Conservation (phyloP, 2,329 filamentous ascomycete species). For the Parafenestella ontariensis region DNA sequence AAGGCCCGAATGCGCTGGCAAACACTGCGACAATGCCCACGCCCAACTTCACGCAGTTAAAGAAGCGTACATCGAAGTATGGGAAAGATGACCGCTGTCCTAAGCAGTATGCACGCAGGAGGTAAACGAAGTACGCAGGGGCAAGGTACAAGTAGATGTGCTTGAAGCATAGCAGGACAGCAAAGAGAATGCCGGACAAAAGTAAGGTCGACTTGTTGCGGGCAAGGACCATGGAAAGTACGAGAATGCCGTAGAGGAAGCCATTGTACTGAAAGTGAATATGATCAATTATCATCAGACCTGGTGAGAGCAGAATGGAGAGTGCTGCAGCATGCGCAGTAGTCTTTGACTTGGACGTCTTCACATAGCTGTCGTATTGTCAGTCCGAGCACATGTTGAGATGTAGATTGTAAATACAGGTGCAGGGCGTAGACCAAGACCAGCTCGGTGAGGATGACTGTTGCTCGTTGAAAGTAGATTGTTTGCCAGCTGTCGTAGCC, state of each 20-base stretch:
- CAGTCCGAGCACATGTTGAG: slow-evolving; percentile 10
- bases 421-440: slow-evolving; percentile 84
- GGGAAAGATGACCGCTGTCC: slow-evolving; percentile 78
- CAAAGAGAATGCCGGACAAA: slow-evolving; percentile 82
- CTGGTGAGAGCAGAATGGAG: slow-evolving; percentile 89
- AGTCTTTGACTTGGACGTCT: slow-evolving; percentile 74
- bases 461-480: slow-evolving; percentile 88
- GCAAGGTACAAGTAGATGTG: slow-evolving; percentile 98
- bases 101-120: slow-evolving; percentile 89
- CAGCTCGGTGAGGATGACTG: slow-evolving; percentile 85
- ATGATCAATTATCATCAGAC: slow-evolving; percentile 95
- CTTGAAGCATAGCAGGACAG: slow-evolving; percentile 87
- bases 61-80: slow-evolving; percentile 68
- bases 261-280: slow-evolving; percentile 99
- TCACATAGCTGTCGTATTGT: slow-evolving; percentile 68
- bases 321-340: slow-evolving; percentile 86
- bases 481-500: slow-evolving; percentile 93
- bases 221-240: slow-evolving; percentile 85
- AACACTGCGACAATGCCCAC: slow-evolving; percentile 74
- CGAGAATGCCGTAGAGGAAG: slow-evolving; percentile 88
- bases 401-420: slow-evolving; percentile 57
- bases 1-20: slow-evolving; percentile 86
- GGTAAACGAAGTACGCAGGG: slow-evolving; percentile 92
- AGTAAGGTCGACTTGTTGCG: slow-evolving; percentile 77
- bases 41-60: slow-evolving; percentile 85